Evolutionary conservation across 208 protist genomes (phyloP), one percentile per base, ranked within the genome.

Genomic region (Leishmania tropica): DNA sequence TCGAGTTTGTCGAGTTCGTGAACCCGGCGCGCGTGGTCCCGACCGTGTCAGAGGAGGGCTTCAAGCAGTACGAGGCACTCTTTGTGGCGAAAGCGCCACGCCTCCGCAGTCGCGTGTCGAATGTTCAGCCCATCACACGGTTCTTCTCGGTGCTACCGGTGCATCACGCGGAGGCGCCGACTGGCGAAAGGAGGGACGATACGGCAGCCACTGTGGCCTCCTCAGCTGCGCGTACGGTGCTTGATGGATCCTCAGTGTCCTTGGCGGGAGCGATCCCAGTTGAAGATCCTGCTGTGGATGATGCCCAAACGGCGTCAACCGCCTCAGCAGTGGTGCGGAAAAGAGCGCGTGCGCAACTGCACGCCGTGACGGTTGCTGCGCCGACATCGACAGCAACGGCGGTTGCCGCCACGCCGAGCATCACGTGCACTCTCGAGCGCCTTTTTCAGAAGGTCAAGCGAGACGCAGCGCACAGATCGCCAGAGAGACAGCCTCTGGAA

Each of bases 21-120:
- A 96, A 97, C 84, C 95, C 95, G 1, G 56, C 47, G 1, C 74
- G 68, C 7, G 83, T 98, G 13, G 80, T 96, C 5, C 94, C 95
- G 24, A 96, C 95, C 1, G 95, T 98, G 8, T 96, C 93, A 0
- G 47, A 83, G 72, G 88, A 91, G n/a, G 83, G 89, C 76, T 98
- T 90, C 81, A 85, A 85, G 58, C 28, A 87, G 77, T 83, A 94
- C 48, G 93, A 98, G 76, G 75, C 87, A 1, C 80, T 93, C 13
- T 98, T 98, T 89, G 84, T 91, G 3, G 90, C 96, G 73, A 81
- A 79, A 19, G 89, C 90, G 3, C 90, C 93, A 24, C 88, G 92
- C 4, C 85, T 98, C 3, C 81, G 81, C 35, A 83, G 85, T 58
- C 79, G 76, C 3, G 87, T 87, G 62, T 88, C 87, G 13, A 92